These are phyloP conservation scores for Rhodofomes roseus DNA, from an alignment of 1,284 basidiomycete genomes.

Conservation along the genomic window DNA sequence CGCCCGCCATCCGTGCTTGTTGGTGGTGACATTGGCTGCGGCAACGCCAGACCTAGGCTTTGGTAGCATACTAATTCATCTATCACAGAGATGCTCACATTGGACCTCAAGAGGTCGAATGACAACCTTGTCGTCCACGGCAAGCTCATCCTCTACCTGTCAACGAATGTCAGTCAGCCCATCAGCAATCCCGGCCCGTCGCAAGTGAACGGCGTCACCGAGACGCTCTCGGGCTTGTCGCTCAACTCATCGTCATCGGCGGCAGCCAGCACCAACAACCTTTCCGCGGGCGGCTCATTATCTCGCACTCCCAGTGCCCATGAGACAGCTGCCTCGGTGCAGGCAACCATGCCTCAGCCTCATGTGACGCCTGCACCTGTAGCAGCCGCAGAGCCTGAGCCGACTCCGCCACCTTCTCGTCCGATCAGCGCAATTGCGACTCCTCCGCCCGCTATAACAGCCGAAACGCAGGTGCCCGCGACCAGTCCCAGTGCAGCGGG, in stretches of 20 bases:
- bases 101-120: constrained; percentile 83
- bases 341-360: constrained; percentile 35
- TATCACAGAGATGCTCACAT: constrained; percentile 66
- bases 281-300: constrained; percentile 25
- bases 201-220: constrained; percentile 30
- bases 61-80: background rate
- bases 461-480: constrained; percentile 13
- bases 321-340: constrained; percentile 20
- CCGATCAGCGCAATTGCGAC: constrained; percentile 26
- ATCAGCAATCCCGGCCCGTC: constrained; percentile 46
- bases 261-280: constrained; percentile 30
- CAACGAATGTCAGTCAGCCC: constrained; percentile 57
- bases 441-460: constrained; percentile 8
- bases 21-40: too few relatives aligned
- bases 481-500: constrained; percentile 36
- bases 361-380: constrained; percentile 25
- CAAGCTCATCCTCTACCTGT: constrained; percentile 79
- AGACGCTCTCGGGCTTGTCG: constrained; percentile 27
- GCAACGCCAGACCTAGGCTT: too few relatives aligned
- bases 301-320: constrained; percentile 33
- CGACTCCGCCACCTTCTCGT: constrained; percentile 19
- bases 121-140: constrained; percentile 87
- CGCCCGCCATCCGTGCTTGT: too few relatives aligned
- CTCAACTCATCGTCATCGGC: constrained; percentile 31
- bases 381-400: constrained; percentile 25